A percentile compares a stretch with the other conserved stretches of the same genome.
Evolutionary conservation across 2,329 filamentous ascomycete species (phyloP).

Genomic region (Botrytis hyacinthi): DNA sequence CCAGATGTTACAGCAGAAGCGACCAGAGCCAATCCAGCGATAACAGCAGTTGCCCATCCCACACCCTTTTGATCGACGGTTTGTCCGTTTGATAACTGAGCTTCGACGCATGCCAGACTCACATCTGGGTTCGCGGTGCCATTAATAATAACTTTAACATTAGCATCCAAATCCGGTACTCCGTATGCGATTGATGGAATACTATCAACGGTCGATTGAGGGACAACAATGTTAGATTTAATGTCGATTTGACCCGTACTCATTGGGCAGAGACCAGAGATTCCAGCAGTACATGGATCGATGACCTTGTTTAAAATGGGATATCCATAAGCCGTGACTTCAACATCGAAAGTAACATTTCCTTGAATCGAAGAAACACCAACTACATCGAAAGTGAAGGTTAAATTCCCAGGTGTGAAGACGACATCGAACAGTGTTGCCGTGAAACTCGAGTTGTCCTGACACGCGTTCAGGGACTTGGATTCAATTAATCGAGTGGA

Average conservation of each 20-base stretch:
- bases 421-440: slow-evolving; percentile 85
- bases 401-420: slow-evolving; percentile 73
- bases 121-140: slow-evolving; percentile 54
- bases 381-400: slow-evolving; percentile 70
- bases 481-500: slow-evolving; percentile 57
- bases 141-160: slow-evolving; percentile 79
- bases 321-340: slow-evolving; percentile 81
- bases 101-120: slow-evolving; percentile 82
- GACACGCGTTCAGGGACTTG: slow-evolving; percentile 80
- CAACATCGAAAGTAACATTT: slow-evolving; percentile 73
- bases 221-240: slow-evolving; percentile 65
- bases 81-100: slow-evolving; percentile 83
- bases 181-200: slow-evolving; percentile 85
- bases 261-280: slow-evolving; percentile 87
- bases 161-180: slow-evolving; percentile 87
- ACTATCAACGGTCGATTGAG: slow-evolving; percentile 53
- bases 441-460: slow-evolving; percentile 79
- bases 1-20: slow-evolving; percentile 88
- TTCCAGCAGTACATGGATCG: slow-evolving; percentile 68
- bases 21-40: slow-evolving; percentile 78
- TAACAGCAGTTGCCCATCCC: slow-evolving; percentile 84
- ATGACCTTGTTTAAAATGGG: slow-evolving; percentile 64
- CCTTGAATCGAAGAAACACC: slow-evolving; percentile 82
- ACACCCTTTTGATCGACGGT: slow-evolving; percentile 87
- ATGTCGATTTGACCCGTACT: slow-evolving; percentile 77